Conservation (phyloP, 345 rosid species). For the Gynandropsis gynandra region DNA sequence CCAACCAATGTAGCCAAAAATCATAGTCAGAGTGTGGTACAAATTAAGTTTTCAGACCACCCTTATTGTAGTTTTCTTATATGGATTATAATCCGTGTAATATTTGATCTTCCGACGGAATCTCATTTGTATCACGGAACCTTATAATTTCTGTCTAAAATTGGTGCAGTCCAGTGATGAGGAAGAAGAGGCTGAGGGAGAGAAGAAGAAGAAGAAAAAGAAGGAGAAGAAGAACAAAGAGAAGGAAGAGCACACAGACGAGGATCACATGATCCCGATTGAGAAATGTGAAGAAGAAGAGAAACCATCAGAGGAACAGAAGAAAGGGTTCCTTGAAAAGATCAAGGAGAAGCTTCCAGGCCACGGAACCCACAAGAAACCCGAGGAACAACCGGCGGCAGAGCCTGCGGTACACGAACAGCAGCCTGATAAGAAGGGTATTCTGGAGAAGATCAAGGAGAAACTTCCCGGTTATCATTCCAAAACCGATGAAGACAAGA, state of each 20-base stretch:
- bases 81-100: too few relatives aligned
- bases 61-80: too few relatives aligned
- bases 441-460: slow-evolving; percentile 62
- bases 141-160: background rate
- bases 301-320: slow-evolving; percentile 33
- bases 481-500: slow-evolving; percentile 34
- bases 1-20: too few relatives aligned
- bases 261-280: background rate
- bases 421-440: slow-evolving; percentile 44
- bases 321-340: slow-evolving; percentile 49
- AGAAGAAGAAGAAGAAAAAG: slow-evolving; percentile 27
- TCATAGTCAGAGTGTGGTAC: too few relatives aligned
- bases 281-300: too few relatives aligned
- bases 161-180: slow-evolving; percentile 54
- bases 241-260: slow-evolving; percentile 25
- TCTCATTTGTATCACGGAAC: background rate
- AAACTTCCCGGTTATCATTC: slow-evolving; percentile 55
- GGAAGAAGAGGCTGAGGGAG: slow-evolving; percentile 43
- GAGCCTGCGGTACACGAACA: background rate
- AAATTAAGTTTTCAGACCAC: too few relatives aligned
- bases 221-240: background rate
- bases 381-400: background rate
- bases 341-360: slow-evolving; percentile 50
- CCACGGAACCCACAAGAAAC: slow-evolving; percentile 10
- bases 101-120: too few relatives aligned